phyloP scores from a whole-genome alignment of 345 rosid species.

The Eucalyptus coolabah region DNA sequence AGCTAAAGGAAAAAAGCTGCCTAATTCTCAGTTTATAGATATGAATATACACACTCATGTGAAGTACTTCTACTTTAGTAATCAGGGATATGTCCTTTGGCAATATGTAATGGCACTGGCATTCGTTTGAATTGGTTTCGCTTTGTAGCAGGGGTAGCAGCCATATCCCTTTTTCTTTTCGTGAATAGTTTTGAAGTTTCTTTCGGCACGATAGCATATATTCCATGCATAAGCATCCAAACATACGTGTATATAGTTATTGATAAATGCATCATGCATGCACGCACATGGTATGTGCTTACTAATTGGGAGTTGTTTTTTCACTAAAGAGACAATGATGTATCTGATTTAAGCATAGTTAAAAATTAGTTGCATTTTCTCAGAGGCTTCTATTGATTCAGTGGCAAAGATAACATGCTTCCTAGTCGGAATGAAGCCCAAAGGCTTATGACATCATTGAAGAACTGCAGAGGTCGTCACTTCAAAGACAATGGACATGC shows the following conservation, averaged over 20 bases:
- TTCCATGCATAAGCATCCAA: background rate
- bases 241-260: background rate
- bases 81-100: background rate
- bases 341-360: background rate
- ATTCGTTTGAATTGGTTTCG: background rate
- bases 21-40: background rate
- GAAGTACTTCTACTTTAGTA: background rate
- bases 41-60: background rate
- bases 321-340: background rate
- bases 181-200: background rate
- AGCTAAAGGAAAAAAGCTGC: background rate
- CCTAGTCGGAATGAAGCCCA: constrained; percentile 70
- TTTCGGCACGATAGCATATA: background rate
- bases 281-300: background rate
- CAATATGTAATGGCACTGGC: background rate
- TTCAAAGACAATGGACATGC: constrained; percentile 82
- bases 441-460: constrained; percentile 37
- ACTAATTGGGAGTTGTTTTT: background rate
- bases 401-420: constrained; percentile 77
- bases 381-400: background rate
- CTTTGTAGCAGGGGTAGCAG: background rate
- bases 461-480: constrained; percentile 52
- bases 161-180: background rate
- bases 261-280: background rate
- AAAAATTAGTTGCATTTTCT: background rate